Percentiles rank a stretch among this genome's conserved stretches.
Evolutionary conservation across 179 eudicot species (phyloP).

Genomic region (Heliamphora pulchella): DNA sequence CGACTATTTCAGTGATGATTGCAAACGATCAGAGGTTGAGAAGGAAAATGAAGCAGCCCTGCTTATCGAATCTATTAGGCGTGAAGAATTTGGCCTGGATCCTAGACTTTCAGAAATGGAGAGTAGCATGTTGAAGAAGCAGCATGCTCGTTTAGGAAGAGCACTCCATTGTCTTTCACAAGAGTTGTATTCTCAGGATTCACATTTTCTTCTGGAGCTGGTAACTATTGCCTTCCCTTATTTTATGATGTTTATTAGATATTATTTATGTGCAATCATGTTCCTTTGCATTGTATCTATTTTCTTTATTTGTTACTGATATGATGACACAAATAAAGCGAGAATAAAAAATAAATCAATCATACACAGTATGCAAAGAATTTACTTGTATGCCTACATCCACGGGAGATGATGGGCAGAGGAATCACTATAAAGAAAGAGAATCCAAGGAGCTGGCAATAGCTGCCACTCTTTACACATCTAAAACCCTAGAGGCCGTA

Average conservation of each 20-base stretch:
- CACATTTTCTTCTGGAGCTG: constrained; percentile 94
- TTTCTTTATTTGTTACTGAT: neutral
- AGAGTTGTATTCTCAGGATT: constrained; percentile 93
- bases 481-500: too few relatives aligned
- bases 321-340: too few relatives aligned
- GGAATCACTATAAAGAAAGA: too few relatives aligned
- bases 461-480: too few relatives aligned
- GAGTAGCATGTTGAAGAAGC: constrained; percentile 66
- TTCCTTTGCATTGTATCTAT: neutral
- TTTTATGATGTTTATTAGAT: neutral
- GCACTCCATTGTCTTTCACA: constrained; percentile 97
- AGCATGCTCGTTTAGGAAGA: constrained; percentile 95
- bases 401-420: too few relatives aligned
- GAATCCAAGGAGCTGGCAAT: too few relatives aligned
- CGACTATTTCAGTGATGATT: constrained; percentile 15
- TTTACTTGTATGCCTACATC: too few relatives aligned
- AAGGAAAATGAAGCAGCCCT: constrained; percentile 39
- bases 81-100: constrained; percentile 84
- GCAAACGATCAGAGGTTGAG: constrained; percentile 20
- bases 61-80: constrained; percentile 73
- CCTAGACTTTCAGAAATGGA: constrained; percentile 48
- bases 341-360: too few relatives aligned
- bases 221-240: constrained; percentile 29
- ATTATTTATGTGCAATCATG: neutral
- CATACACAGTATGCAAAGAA: too few relatives aligned